These are phyloP conservation scores for Fraxinus excelsior DNA, from an alignment of 257 asterid species.

Conservation along the genomic window DNA sequence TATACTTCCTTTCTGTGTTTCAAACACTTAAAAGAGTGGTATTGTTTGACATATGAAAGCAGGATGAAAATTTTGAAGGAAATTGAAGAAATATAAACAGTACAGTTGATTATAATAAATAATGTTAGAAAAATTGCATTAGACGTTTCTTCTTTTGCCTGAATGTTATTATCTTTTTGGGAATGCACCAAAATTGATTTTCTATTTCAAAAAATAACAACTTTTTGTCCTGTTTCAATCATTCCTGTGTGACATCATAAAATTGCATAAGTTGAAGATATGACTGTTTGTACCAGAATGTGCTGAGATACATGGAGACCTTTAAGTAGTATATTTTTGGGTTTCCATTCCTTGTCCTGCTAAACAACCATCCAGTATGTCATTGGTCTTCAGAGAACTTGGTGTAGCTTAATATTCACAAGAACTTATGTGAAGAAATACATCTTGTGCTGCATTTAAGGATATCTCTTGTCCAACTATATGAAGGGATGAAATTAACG, in stretches of 20 bases:
- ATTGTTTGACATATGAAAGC: not conserved
- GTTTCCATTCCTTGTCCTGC: not conserved
- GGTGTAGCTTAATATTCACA: not conserved
- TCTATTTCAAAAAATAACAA: not conserved
- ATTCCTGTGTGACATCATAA: not conserved
- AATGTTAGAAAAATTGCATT: not conserved
- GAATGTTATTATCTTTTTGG: not conserved
- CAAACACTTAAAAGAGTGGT: not conserved
- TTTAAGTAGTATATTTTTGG: too few species aligned
- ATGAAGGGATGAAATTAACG: not conserved
- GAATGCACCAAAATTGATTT: not conserved
- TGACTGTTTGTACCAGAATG: not conserved
- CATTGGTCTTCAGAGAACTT: not conserved
- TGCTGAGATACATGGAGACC: not conserved
- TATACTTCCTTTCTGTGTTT: not conserved
- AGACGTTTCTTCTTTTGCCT: not conserved
- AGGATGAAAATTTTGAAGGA: not conserved
- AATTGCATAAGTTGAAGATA: not conserved
- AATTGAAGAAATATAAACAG: not conserved
- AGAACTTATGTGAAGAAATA: not conserved
- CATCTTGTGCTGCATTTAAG: not conserved
- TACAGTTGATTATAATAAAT: not conserved
- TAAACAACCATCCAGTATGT: not conserved
- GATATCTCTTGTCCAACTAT: not conserved
- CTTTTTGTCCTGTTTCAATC: not conserved